Conservation (phyloP, 2,329 filamentous ascomycete species). For the Apiospora arundinis region DNA sequence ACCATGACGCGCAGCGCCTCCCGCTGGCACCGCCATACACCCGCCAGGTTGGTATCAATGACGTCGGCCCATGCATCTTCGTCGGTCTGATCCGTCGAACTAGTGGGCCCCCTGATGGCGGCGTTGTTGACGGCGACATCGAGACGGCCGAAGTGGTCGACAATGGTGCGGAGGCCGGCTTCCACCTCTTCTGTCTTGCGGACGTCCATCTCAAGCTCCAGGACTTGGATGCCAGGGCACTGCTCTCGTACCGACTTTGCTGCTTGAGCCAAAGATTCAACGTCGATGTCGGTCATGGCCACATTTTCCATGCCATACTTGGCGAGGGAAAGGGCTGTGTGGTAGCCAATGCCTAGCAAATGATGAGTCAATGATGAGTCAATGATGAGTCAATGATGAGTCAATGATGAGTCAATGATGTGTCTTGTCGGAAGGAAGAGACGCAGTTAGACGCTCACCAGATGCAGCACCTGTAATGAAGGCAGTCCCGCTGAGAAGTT, state of each 20-base stretch:
- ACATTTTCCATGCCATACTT: conserved; percentile 52
- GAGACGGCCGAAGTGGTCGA: conserved; percentile 54
- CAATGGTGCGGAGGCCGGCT: not conserved
- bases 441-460: not conserved
- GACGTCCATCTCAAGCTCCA: conserved; percentile 54
- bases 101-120: conserved; percentile 51
- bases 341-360: conserved; percentile 53
- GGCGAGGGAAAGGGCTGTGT: conserved; percentile 54
- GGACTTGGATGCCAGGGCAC: conserved; percentile 48
- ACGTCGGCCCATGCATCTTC: conserved; percentile 56
- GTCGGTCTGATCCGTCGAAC: conserved; percentile 51
- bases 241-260: conserved; percentile 40
- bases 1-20: conserved; percentile 59
- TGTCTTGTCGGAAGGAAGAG: not conserved
- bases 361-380: no score
- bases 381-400: not conserved
- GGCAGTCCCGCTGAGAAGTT: conserved; percentile 17
- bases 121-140: conserved; percentile 64
- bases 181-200: conserved; percentile 36
- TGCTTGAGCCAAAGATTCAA: conserved; percentile 39
- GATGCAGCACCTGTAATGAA: conserved; percentile 19
- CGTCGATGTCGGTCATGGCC: conserved; percentile 53
- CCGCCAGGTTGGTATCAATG: conserved; percentile 59
- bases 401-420: no score
- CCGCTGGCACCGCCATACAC: conserved; percentile 62